Conservation (phyloP, 306 rosid species). For the Cicer cuneatum region DNA sequence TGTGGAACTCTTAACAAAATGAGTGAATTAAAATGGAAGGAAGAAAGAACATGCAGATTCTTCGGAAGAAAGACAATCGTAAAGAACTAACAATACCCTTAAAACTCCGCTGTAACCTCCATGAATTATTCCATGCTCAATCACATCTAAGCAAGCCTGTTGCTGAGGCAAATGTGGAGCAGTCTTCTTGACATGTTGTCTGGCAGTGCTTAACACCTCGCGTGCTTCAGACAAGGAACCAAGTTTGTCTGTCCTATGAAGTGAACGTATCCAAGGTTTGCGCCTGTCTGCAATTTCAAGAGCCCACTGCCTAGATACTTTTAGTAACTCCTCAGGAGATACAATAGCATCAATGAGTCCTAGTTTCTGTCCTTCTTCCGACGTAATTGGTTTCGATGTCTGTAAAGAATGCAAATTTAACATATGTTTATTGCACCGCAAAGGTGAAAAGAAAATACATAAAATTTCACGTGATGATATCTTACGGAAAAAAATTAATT, state of each 20-base stretch:
- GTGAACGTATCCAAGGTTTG: constrained; percentile 90
- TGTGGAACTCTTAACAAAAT: no score
- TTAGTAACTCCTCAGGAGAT: constrained; percentile 76
- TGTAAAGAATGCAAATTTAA: constrained; percentile 48
- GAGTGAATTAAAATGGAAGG: constrained; percentile 8
- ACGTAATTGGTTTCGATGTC: constrained; percentile 79
- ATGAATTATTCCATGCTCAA: constrained; percentile 84
- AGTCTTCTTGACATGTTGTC: constrained; percentile 73
- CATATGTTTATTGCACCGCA: constrained; percentile 18
- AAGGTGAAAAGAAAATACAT: neutral
- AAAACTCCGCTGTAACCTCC: constrained; percentile 97
- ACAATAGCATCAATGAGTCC: constrained; percentile 89
- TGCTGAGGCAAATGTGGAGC: constrained; percentile 96
- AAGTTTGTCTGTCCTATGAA: constrained; percentile 86
- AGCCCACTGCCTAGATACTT: constrained; percentile 82
- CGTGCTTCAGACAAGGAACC: constrained; percentile 79
- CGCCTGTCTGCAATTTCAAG: constrained; percentile 71
- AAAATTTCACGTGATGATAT: neutral
- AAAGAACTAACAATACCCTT: constrained; percentile 60
- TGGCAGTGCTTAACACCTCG: constrained; percentile 61
- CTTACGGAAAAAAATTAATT: neutral
- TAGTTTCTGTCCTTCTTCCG: constrained; percentile 93
- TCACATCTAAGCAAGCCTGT: constrained; percentile 81
- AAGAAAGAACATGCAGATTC: constrained; percentile 3
- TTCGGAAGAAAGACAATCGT: constrained; percentile 7